Evolutionary conservation across 495 filamentous ascomycete genomes (phyloP), one percentile per base, ranked within the genome.

Genomic region (Daldinia concentrica): DNA sequence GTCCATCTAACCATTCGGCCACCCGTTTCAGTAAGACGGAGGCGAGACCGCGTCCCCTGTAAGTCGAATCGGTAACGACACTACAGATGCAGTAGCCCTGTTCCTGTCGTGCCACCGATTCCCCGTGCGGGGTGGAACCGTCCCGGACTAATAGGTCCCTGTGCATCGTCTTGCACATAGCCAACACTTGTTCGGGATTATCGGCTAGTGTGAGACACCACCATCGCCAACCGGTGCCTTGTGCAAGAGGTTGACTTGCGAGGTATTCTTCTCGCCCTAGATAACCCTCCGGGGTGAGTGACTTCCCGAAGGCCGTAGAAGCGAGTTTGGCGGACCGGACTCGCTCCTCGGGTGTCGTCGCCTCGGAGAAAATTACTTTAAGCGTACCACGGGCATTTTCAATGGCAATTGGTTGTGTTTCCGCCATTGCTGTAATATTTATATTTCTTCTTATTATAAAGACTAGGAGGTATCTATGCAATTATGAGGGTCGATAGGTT

Each of bases 1-100:
- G 63, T 2, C 71, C 71, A 41, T 76, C 74, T 6, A 74, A 15
- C 74, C 74, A 76, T 43, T 69, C 64, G 3, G 74, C 74, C 36
- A 76, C 67, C 6, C 55, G 52, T n/a, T 37, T 56, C 2, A 76
- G 30, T 34, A 76, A 27, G 1, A 69, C 45, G 1, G 74, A 57
- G 2, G 74, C 74, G 24, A 76, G 66, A 1, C 71, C 74, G 34
- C 65, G 67, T 5, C 71, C 63, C 15, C 74, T 65, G 36, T 76
- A 69, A 14, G 27, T 19, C 0, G 71, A 27, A 43, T 59, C 57
- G 8, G 74, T 76, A 8, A 66, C 56, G 29, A 76, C 71, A 45
- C 61, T 74, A 2, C 59, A 66, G 34, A 76, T 58, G 58, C 71
- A 76, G 52, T 68, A 76, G 17, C 74, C 74, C 34, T 62, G 63